These are phyloP conservation scores for Cryptococcus sp. DNA, from an alignment of 1,284 basidiomycete genomes.

Conservation along the genomic window DNA sequence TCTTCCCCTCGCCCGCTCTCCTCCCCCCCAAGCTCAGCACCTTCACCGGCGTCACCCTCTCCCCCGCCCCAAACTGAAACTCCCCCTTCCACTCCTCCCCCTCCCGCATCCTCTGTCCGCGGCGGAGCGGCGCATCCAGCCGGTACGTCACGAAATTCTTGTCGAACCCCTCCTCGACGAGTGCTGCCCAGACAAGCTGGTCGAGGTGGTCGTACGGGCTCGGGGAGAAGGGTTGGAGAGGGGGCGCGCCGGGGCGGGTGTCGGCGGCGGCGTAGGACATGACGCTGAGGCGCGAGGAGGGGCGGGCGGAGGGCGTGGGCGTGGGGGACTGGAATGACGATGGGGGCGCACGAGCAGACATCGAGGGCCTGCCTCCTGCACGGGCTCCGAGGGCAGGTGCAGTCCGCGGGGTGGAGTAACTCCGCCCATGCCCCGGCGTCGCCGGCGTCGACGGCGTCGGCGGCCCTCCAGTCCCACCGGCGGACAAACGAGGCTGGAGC, in stretches of 20 bases:
- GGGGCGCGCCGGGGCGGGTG: background rate
- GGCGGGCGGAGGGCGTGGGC: conserved; percentile 17
- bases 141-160: conserved; percentile 29
- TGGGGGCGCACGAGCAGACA: conserved; percentile 24
- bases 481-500: conserved; percentile 9
- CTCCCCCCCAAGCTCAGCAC: conserved; percentile 29
- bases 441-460: background rate
- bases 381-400: conserved; percentile 5
- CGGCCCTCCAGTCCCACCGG: conserved; percentile 1
- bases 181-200: conserved; percentile 25
- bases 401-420: conserved; percentile 5
- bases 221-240: conserved; percentile 34
- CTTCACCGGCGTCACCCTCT: conserved; percentile 31
- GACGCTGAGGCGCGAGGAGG: conserved; percentile 30
- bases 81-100: conserved; percentile 47
- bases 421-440: conserved; percentile 3
- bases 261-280: conserved; percentile 12
- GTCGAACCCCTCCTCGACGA: conserved; percentile 27
- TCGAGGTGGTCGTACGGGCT: conserved; percentile 44
- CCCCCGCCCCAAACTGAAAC: conserved; percentile 42
- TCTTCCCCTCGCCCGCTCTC: conserved; percentile 13
- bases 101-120: conserved; percentile 37
- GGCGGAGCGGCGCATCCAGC: conserved; percentile 36
- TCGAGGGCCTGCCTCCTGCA: conserved; percentile 2
- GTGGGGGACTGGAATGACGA: conserved; percentile 40